Percentiles rank a stretch among this genome's conserved stretches.
Evolutionary conservation across 192 early-diverging fungal genomes (phyloP).

Genomic region (Coemansia guatemalensis): DNA sequence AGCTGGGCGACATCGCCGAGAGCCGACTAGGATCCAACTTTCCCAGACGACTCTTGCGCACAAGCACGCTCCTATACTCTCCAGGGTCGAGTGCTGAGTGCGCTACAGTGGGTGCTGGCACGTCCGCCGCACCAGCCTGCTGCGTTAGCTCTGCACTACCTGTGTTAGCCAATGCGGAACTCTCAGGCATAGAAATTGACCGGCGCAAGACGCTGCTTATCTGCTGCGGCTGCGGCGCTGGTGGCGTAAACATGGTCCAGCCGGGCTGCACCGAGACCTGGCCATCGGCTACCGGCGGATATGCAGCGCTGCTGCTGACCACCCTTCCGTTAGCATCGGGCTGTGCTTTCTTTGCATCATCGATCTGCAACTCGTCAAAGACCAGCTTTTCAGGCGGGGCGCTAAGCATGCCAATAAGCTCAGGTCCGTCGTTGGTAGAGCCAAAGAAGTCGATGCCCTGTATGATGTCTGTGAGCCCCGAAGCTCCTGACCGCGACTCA

Average conservation of each 20-base stretch:
- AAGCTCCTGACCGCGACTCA: background rate
- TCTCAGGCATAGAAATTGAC: slow-evolving; percentile 50
- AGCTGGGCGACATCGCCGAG: slow-evolving; percentile 33
- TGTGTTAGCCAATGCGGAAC: background rate
- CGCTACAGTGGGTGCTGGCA: slow-evolving; percentile 19
- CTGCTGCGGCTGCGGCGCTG: slow-evolving; percentile 14
- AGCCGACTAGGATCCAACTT: slow-evolving; percentile 13
- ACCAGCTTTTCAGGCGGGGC: slow-evolving; percentile 34
- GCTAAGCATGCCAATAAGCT: slow-evolving; percentile 46
- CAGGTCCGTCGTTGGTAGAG: slow-evolving; percentile 21
- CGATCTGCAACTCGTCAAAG: slow-evolving; percentile 16
- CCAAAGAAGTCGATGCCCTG: slow-evolving; percentile 49
- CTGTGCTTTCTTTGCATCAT: background rate
- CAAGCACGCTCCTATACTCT: slow-evolving; percentile 22
- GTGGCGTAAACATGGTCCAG: slow-evolving; percentile 6
- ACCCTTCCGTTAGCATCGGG: slow-evolving; percentile 3
- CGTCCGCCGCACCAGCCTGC: slow-evolving; percentile 5
- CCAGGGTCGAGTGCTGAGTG: slow-evolving; percentile 32
- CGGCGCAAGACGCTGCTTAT: slow-evolving; percentile 28
- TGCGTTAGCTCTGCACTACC: slow-evolving; percentile 2
- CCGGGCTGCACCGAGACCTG: background rate
- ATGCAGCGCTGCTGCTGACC: slow-evolving; percentile 18
- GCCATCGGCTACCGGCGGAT: background rate
- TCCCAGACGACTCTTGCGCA: slow-evolving; percentile 19
- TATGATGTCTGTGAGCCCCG: slow-evolving; percentile 29